These are phyloP conservation scores for Teratosphaeria pseudoeucalypti DNA, from an alignment of 2,329 filamentous ascomycete genomes.

Conservation along the genomic window DNA sequence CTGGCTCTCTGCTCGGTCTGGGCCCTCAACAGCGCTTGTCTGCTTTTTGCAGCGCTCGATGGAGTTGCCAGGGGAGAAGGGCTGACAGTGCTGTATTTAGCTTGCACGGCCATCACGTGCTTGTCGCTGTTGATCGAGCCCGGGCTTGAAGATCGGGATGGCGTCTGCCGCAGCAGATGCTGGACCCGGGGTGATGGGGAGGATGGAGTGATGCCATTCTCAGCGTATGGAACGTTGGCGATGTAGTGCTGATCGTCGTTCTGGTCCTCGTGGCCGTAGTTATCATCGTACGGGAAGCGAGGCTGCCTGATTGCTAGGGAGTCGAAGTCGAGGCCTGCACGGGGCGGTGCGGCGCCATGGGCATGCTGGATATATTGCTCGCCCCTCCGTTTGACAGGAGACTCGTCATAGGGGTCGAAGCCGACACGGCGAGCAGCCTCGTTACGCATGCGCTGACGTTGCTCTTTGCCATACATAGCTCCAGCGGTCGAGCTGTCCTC, in stretches of 20 bases:
- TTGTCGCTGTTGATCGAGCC: slow-evolving; percentile 8
- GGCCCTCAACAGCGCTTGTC: slow-evolving; percentile 8
- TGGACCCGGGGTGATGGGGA: slow-evolving; percentile 8
- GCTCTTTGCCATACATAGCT: slow-evolving; percentile 46
- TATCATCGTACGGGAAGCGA: slow-evolving; percentile 8
- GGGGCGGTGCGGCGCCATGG: slow-evolving; percentile 5
- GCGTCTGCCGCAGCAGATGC: slow-evolving; percentile 13
- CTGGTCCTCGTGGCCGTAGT: slow-evolving; percentile 10
- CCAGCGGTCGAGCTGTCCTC: slow-evolving; percentile 57
- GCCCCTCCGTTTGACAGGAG: slow-evolving; percentile 53
- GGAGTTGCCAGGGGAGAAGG: slow-evolving; percentile 6
- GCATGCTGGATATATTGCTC: slow-evolving; percentile 47
- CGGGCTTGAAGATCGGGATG: slow-evolving; percentile 13
- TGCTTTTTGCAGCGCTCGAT: slow-evolving; percentile 7
- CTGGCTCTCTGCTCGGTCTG: slow-evolving; percentile 42
- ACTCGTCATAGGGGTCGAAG: slow-evolving; percentile 64
- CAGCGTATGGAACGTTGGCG: slow-evolving; percentile 1
- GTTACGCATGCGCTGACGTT: slow-evolving; percentile 48
- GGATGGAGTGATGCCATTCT: neutral
- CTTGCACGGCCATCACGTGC: slow-evolving; percentile 6
- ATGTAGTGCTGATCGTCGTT: neutral
- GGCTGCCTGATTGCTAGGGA: slow-evolving; percentile 1
- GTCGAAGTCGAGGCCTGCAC: slow-evolving; percentile 1
- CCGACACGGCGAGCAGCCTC: slow-evolving; percentile 54
- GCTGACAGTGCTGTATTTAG: slow-evolving; percentile 5